Evolutionary conservation across 495 filamentous ascomycete species (phyloP).

Genomic region (Beverwykella pulmonaria): DNA sequence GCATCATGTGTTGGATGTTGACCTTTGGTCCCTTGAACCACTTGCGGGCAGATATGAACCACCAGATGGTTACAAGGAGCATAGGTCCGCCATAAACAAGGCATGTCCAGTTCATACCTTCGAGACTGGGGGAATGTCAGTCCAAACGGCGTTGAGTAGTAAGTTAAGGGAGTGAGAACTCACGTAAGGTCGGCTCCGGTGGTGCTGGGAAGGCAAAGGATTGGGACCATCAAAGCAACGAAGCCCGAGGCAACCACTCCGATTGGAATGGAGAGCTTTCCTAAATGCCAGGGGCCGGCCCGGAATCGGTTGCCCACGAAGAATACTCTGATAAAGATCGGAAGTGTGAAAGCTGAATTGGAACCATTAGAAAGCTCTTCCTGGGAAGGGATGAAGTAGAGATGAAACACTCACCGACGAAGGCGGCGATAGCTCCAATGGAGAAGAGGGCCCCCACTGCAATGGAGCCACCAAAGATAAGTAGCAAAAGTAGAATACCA

Average conservation of each 20-base stretch:
- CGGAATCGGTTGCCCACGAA: slow-evolving; percentile 73
- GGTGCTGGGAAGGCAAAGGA: slow-evolving; percentile 68
- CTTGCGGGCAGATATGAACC: slow-evolving; percentile 65
- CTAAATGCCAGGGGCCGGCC: slow-evolving; percentile 74
- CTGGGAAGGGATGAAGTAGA: background rate
- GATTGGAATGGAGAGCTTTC: slow-evolving; percentile 62
- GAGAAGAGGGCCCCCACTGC: slow-evolving; percentile 76
- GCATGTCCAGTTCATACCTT: slow-evolving; percentile 73
- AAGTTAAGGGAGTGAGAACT: slow-evolving; percentile 33
- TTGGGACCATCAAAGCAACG: slow-evolving; percentile 72
- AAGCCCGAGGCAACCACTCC: slow-evolving; percentile 65
- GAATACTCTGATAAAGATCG: slow-evolving; percentile 74
- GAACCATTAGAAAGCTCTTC: background rate
- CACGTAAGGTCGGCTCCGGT: slow-evolving; percentile 60
- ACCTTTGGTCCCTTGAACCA: slow-evolving; percentile 77
- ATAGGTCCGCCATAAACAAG: slow-evolving; percentile 71
- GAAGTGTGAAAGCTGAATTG: slow-evolving; percentile 65
- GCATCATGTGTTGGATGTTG: slow-evolving; percentile 59
- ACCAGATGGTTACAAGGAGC: slow-evolving; percentile 64
- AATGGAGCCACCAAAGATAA: slow-evolving; percentile 67
- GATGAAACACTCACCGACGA: slow-evolving; percentile 42
- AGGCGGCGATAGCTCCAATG: slow-evolving; percentile 75
- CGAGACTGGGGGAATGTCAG: slow-evolving; percentile 18
- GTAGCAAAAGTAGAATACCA: slow-evolving; percentile 64
- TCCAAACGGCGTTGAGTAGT: background rate